phyloP scores from a whole-genome alignment of 1,284 basidiomycete species.

The Apiotrichum gamsii region DNA sequence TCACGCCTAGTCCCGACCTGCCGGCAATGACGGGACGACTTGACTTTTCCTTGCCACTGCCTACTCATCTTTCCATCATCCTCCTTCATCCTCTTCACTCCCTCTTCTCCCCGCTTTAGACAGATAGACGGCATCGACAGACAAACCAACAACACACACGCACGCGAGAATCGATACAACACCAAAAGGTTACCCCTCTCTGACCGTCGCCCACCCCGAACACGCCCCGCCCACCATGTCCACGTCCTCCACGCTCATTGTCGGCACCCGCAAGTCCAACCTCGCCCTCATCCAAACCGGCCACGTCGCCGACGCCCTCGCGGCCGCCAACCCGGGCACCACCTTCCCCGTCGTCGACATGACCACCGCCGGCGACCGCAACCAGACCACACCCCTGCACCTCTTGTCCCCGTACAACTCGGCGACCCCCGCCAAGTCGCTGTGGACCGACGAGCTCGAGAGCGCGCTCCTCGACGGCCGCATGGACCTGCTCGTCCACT shows the following conservation, averaged over 20 bases:
- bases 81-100: too few relatives aligned
- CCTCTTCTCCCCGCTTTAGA: too few relatives aligned
- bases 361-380: constrained; percentile 86
- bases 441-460: constrained; percentile 96
- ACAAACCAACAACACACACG: too few relatives aligned
- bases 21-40: too few relatives aligned
- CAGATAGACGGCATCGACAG: too few relatives aligned
- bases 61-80: too few relatives aligned
- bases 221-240: constrained; percentile 2
- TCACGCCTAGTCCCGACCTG: too few relatives aligned
- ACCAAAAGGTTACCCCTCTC: too few relatives aligned
- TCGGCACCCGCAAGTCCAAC: constrained; percentile 79
- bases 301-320: constrained; percentile 59
- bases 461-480: constrained; percentile 63
- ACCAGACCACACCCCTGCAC: constrained; percentile 61
- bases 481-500: constrained; percentile 92
- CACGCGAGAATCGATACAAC: too few relatives aligned
- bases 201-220: too few relatives aligned
- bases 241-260: constrained; percentile 42
- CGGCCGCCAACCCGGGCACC: constrained; percentile 48
- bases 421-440: constrained; percentile 59
- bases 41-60: too few relatives aligned
- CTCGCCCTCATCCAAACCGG: constrained; percentile 84
- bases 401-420: constrained; percentile 43
- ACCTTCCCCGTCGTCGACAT: constrained; percentile 72